Base-by-base conservation (phyloP, 371 early-diverging fungal genomes). In the Lichtheimia ramosa region DNA sequence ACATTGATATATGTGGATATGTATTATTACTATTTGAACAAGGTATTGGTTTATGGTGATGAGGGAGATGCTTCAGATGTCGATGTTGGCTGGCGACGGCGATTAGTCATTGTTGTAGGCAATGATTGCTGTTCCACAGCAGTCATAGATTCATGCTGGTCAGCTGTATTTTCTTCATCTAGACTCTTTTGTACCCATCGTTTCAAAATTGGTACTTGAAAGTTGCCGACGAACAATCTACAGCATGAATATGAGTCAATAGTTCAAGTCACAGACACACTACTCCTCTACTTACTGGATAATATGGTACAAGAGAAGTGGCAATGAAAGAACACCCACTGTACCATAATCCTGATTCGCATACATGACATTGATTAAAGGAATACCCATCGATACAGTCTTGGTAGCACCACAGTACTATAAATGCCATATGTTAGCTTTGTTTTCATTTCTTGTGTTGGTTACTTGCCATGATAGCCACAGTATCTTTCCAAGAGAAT, bases 371-470 rank as follows among this genome's bases (percentile, higher is more conserved):
- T 88, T 87, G 75, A 91, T 88, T 61, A 91, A 71, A 0, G 90
- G 90, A 21, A 90, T 85, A 28, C 92, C 92, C 81, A 90, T 81
- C 0, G 89, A 87, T 1, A 90, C 86, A 0, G 90, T 88, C 62
- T 91, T 91, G 3, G 89, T 88, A 0, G 88, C 86, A n/a, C 86
- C 89, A 68, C 88, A 89, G 69, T 81, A 81, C 79, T 79, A 58
- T 21, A 18, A 8, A 18, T 46, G 1, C 1, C 20, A 46, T 14
- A 10, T 14, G 46, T 46, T 46, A 46, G 16, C 16, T 2, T 12
- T 25, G 51, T 51, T 51, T 46, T 39, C 18, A n/a, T 53, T 2
- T 18, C 4, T 55, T 21, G 23, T 14, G 10, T 13, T 0, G 25
- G 13, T 0, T 40, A 14, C 16, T 15, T 73, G 70, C 75, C 72